Base-by-base conservation (phyloP, 2,329 filamentous ascomycete species). In the Fusarium globosum region DNA sequence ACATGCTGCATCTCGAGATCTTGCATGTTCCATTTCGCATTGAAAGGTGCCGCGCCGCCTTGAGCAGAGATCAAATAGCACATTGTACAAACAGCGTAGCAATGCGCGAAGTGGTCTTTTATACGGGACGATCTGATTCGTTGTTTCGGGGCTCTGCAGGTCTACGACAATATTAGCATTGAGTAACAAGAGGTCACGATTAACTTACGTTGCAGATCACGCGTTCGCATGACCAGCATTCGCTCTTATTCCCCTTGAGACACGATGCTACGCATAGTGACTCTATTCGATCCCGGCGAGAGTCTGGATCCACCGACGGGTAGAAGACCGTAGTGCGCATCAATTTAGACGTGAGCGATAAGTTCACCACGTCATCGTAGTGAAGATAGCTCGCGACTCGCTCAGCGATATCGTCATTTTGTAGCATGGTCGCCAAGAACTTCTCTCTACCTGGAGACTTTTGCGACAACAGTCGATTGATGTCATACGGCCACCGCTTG, bases 211-310 rank as follows among this genome's bases (percentile, higher is more conserved):
- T 20, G n/a, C 69, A 71, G 15, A 71, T 51, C 12, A 71, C 67
- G 2, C 69, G 56, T 9, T 71, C 69, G 15, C 69, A 71, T 9
- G 56, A 56, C 69, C 69, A 71, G 11, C 69, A 71, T 38, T 71
- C 67, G 15, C n/a, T 55, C 12, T 71, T 71, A 7, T 23, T n/a
- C 4, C 68, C 52, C 6, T 39, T n/a, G 1, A 51, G 2, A 18
- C 69, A 71, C 0, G 67, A 48, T 3, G 48, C 33, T 3, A 42
- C n/a, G 9, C 69, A 71, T 2, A 71, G 14, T 2, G n/a, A 33
- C 21, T 71, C 69, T n/a, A 60, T 28, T 0, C 67, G 57, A 10
- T 52, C 33, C 0, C 16, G 68, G 2, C 36, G 49, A 16, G 36
- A 33, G 6, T 12, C 23, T 4, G 45, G 11, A 6, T 70, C 53